Evolutionary conservation across 1,139 yeast species (phyloP).

Genomic region (Geotrichum carabidarum): DNA sequence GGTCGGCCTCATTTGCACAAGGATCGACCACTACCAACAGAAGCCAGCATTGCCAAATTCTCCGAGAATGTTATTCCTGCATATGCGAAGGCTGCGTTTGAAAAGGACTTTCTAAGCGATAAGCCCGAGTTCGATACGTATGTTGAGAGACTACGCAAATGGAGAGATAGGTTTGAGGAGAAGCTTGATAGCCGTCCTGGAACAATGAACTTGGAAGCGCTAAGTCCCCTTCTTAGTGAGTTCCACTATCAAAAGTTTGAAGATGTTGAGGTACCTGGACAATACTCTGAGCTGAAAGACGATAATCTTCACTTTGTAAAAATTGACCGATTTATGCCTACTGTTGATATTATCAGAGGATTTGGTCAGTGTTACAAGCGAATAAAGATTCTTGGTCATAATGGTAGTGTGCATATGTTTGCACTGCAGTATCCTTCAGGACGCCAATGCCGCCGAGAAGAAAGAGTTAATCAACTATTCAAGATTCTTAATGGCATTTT

Average conservation of each 20-base stretch:
- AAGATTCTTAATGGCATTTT: constrained; percentile 80
- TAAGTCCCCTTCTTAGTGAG: constrained; percentile 92
- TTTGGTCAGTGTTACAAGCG: constrained; percentile 90
- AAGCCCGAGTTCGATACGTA: constrained; percentile 89
- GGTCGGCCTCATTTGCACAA: constrained; percentile 75
- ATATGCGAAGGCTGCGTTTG: constrained; percentile 85
- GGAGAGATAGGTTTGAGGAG: constrained; percentile 92
- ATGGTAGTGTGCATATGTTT: constrained; percentile 86
- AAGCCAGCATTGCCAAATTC: constrained; percentile 79
- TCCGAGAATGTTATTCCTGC: constrained; percentile 92
- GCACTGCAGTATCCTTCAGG: constrained; percentile 98
- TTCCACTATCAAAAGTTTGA: constrained; percentile 98
- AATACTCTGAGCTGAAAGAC: constrained; percentile 70
- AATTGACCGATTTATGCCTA: constrained; percentile 87
- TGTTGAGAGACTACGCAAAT: constrained; percentile 72
- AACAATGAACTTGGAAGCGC: constrained; percentile 74
- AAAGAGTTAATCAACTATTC: constrained; percentile 85
- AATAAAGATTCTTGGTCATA: constrained; percentile 85
- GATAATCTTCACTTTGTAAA: constrained; percentile 82
- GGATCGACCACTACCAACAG: constrained; percentile 87
- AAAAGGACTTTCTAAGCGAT: constrained; percentile 79
- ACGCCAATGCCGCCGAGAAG: constrained; percentile 94
- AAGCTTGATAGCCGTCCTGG: constrained; percentile 74
- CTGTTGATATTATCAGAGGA: constrained; percentile 83
- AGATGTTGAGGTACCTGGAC: constrained; percentile 97